phyloP scores from a whole-genome alignment of 202 grass and related monocot genomes.

The Digitaria exilis region DNA sequence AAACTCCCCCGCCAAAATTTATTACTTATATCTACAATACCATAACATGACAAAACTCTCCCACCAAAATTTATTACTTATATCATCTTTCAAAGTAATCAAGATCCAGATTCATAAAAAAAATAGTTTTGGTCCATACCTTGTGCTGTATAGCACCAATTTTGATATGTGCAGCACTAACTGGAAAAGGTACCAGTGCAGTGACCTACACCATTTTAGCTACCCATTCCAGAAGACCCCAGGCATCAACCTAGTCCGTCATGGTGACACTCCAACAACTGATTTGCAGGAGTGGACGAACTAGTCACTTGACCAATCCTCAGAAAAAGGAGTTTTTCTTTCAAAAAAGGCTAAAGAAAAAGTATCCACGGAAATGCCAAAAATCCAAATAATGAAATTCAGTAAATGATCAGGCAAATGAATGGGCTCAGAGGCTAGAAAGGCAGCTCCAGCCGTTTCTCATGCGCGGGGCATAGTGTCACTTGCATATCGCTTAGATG shows the following conservation, averaged over 20 bases:
- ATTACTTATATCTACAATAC: not conserved
- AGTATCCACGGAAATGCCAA: too few relatives aligned
- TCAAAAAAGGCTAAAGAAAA: too few relatives aligned
- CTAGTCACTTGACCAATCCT: too few relatives aligned
- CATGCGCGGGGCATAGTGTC: not conserved
- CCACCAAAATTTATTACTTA: not conserved
- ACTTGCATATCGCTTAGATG: not conserved
- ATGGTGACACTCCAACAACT: not conserved
- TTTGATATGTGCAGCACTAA: not conserved
- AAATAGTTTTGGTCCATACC: not conserved
- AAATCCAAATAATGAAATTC: not conserved
- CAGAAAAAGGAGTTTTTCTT: too few relatives aligned
- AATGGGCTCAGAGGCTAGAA: constrained; percentile 18
- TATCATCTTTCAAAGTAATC: constrained; percentile 7
- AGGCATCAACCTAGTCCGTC: not conserved
- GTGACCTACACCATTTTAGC: not conserved
- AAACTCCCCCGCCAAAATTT: not conserved
- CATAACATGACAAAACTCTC: not conserved
- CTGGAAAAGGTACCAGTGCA: not conserved
- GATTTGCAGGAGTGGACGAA: too few relatives aligned
- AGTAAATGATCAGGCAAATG: constrained; percentile 18
- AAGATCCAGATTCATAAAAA: constrained; percentile 2
- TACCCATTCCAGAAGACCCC: not conserved
- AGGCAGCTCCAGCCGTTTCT: not conserved
- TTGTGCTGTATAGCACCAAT: not conserved